Base-by-base conservation (phyloP, 2,329 filamentous ascomycete genomes). In the Fusarium albosuccineum region DNA sequence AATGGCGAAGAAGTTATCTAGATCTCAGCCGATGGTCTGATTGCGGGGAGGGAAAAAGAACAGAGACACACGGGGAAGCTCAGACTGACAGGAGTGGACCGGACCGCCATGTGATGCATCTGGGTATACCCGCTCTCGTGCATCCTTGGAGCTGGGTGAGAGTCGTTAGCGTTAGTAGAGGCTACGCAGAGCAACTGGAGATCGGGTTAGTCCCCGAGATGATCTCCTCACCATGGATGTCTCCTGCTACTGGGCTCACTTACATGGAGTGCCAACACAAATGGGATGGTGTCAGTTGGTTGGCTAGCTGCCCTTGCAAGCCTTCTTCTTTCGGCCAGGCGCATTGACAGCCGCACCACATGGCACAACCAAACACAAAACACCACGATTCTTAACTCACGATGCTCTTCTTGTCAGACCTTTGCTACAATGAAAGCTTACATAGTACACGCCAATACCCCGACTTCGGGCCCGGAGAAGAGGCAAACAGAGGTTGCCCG, bases 41-140 rank as follows among this genome's bases (percentile, higher is more conserved):
- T 52, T 70, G 70, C 64, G 70, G 70, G 60, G 65, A 52, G 54
- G 30, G 17, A 34, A 34, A 48, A 30, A 60, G 54, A 27, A 37
- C 30, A 44, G 36, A 52, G n/a, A 60, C 40, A 66, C 49, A 66
- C 41, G 65, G 48, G 52, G 61, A 69, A 71, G 62, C 66, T 70
- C 49, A 53, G 49, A 42, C 45, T 67, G 51, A 57, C 49, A 26
- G 53, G 41, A 42, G 59, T 65, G 65, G 62, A 51, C 16, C 30
- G 33, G 30, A 33, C 54, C 66, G 40, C 57, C 39, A 41, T 62
- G 58, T 62, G 64, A 65, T 57, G 64, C 62, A 65, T 67, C 67
- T 64, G 65, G 65, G 56, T 67, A 68, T 61, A 62, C 53, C 70
- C 70, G 67, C 67, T 62, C 27, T 69, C 27, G 26, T 73, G 70